A percentile compares a stretch with the other conserved stretches of the same genome.
Conservation (phyloP, 176 grass and related monocot genomes). For the Phoenix dactylifera region DNA sequence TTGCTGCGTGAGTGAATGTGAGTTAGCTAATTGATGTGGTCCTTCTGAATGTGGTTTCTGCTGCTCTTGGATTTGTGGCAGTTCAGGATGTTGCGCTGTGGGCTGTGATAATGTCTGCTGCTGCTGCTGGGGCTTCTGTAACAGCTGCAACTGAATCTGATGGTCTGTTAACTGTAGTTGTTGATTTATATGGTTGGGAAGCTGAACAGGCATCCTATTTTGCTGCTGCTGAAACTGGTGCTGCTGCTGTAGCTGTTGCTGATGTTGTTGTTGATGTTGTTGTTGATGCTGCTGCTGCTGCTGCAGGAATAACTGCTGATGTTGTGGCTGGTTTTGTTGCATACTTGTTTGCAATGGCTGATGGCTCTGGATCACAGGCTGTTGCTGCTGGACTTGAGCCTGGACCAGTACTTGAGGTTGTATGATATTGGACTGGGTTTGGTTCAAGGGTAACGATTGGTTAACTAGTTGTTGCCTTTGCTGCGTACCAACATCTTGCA, state of each 20-base stretch:
- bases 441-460: slow-evolving; percentile 52
- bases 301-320: slow-evolving; percentile 33
- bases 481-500: slow-evolving; percentile 22
- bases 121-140: slow-evolving; percentile 80
- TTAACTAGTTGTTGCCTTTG: slow-evolving; percentile 48
- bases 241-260: slow-evolving; percentile 44
- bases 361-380: slow-evolving; percentile 32
- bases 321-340: slow-evolving; percentile 24
- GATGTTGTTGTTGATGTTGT: not conserved
- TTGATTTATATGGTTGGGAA: slow-evolving; percentile 51
- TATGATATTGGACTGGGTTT: slow-evolving; percentile 48
- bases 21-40: slow-evolving; percentile 54
- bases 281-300: slow-evolving; percentile 12
- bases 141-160: slow-evolving; percentile 66
- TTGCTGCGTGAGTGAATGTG: slow-evolving; percentile 45
- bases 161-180: slow-evolving; percentile 49
- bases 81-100: slow-evolving; percentile 34
- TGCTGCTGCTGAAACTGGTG: slow-evolving; percentile 10
- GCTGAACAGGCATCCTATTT: slow-evolving; percentile 45
- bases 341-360: slow-evolving; percentile 8
- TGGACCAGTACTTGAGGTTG: slow-evolving; percentile 71
- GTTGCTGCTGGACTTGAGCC: slow-evolving; percentile 52
- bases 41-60: slow-evolving; percentile 66
- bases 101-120: slow-evolving; percentile 50
- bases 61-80: slow-evolving; percentile 62